Evolutionary conservation across 75 land plant genomes (phyloP).

Genomic region (Cunninghamia lanceolata): DNA sequence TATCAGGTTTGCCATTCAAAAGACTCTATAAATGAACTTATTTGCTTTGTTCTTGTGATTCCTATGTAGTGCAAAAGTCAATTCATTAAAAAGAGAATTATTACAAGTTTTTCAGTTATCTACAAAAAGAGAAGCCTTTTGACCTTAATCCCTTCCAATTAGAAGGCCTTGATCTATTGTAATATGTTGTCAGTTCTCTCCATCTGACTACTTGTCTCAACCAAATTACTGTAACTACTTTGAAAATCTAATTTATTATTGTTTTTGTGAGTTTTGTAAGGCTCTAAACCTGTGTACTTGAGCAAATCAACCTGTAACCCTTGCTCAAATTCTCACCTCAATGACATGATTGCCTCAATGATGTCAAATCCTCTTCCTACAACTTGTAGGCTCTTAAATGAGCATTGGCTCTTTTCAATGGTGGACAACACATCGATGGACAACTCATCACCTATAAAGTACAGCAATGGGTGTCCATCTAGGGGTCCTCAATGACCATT

Average conservation of each 20-base stretch:
- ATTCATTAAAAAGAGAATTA: background rate
- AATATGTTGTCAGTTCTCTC: slow-evolving; percentile 8
- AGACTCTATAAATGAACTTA: background rate
- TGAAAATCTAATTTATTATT: slow-evolving; percentile 9
- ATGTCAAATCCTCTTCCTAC: too few relatives aligned
- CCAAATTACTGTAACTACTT: slow-evolving; percentile 19
- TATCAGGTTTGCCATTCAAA: slow-evolving; percentile 4
- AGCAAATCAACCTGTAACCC: background rate
- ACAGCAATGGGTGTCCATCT: too few relatives aligned
- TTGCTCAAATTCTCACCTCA: too few relatives aligned
- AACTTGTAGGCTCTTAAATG: too few relatives aligned
- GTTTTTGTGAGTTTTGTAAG: slow-evolving; percentile 9
- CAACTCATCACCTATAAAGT: too few relatives aligned
- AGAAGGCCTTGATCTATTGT: slow-evolving; percentile 7
- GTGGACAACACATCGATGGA: too few relatives aligned
- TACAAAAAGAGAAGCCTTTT: background rate
- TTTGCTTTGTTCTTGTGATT: slow-evolving; percentile 3
- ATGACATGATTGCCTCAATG: too few relatives aligned
- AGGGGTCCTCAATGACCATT: too few relatives aligned
- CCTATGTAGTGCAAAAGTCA: background rate
- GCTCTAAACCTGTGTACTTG: background rate
- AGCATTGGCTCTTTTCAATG: too few relatives aligned
- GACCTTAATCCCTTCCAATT: slow-evolving; percentile 11
- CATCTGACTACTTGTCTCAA: slow-evolving; percentile 37
- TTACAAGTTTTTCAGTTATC: background rate